Evolutionary conservation across 2,329 filamentous ascomycete genomes (phyloP).

Genomic region (Verticillium klebahnii): DNA sequence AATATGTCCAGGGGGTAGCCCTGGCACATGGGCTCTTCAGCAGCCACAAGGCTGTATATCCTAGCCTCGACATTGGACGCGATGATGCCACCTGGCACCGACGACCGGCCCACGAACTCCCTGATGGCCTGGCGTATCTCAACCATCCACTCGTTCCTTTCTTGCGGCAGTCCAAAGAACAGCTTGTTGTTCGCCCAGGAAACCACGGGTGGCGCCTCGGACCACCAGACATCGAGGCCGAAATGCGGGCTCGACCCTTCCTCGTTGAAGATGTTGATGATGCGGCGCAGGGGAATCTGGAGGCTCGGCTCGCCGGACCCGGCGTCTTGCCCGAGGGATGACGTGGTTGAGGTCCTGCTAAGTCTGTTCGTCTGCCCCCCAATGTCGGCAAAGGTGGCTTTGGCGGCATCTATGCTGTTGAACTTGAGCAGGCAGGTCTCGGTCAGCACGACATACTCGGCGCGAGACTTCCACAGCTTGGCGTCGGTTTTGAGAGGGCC

Average conservation of each 20-base stretch:
- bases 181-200: slow-evolving; percentile 43
- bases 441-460: slow-evolving; percentile 49
- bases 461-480: slow-evolving; percentile 42
- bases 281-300: slow-evolving; percentile 43
- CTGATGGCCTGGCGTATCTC: slow-evolving; percentile 39
- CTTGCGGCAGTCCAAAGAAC: slow-evolving; percentile 42
- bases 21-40: slow-evolving; percentile 33
- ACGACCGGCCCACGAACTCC: slow-evolving; percentile 23
- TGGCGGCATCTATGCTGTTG: slow-evolving; percentile 40
- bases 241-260: slow-evolving; percentile 45
- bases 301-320: slow-evolving; percentile 32
- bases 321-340: slow-evolving; percentile 20
- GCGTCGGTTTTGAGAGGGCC: slow-evolving; percentile 45
- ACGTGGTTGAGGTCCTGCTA: slow-evolving; percentile 18
- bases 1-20: slow-evolving; percentile 35
- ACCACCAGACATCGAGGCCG: slow-evolving; percentile 55
- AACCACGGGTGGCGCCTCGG: slow-evolving; percentile 35
- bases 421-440: slow-evolving; percentile 47
- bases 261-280: slow-evolving; percentile 49
- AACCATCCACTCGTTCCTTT: slow-evolving; percentile 45
- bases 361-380: slow-evolving; percentile 14
- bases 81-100: slow-evolving; percentile 29
- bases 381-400: slow-evolving; percentile 41
- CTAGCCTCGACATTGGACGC: slow-evolving; percentile 41
- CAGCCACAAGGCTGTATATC: slow-evolving; percentile 41